Conservation (phyloP, 2,329 filamentous ascomycete species). For the Ophiobolus disseminans region DNA sequence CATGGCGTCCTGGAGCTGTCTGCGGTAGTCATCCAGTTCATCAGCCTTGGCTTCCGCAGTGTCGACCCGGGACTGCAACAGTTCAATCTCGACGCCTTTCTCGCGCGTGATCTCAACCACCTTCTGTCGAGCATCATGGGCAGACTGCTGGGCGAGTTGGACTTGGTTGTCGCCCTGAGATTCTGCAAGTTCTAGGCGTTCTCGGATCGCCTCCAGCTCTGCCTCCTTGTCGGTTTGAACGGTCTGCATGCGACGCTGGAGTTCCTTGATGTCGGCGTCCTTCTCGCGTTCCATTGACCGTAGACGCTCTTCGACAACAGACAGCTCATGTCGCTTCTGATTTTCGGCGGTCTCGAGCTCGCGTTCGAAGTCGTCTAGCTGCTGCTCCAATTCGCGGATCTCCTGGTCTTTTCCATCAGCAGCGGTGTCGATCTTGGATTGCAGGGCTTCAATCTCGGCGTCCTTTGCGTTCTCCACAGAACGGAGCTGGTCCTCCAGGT, state of each 20-base stretch:
- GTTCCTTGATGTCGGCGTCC: conserved; percentile 45
- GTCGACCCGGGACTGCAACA: conserved; percentile 45
- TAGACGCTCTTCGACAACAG: conserved; percentile 40
- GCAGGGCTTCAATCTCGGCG: conserved; percentile 52
- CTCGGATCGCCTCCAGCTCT: conserved; percentile 51
- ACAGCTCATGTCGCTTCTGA: conserved; percentile 40
- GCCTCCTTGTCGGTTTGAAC: conserved; percentile 45
- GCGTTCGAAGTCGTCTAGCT: conserved; percentile 47
- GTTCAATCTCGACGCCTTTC: conserved; percentile 48
- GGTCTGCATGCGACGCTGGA: conserved; percentile 43
- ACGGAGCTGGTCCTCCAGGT: conserved; percentile 42
- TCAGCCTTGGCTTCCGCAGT: conserved; percentile 44
- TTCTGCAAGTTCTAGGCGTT: conserved; percentile 50
- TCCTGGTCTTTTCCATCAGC: conserved; percentile 52
- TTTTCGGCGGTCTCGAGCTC: conserved; percentile 33
- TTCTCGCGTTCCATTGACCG: conserved; percentile 44
- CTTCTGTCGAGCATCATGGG: conserved; percentile 48
- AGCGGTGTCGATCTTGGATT: conserved; percentile 50
- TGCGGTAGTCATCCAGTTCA: conserved; percentile 46
- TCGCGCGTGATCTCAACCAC: conserved; percentile 46
- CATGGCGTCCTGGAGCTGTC: conserved; percentile 43
- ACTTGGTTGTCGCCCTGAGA: conserved; percentile 50
- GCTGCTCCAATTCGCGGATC: conserved; percentile 57
- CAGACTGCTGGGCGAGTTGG: conserved; percentile 51
- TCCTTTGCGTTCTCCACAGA: conserved; percentile 45